Evolutionary conservation across 805 yeast species (phyloP).

Genomic region (Starmerella stigmatis): DNA sequence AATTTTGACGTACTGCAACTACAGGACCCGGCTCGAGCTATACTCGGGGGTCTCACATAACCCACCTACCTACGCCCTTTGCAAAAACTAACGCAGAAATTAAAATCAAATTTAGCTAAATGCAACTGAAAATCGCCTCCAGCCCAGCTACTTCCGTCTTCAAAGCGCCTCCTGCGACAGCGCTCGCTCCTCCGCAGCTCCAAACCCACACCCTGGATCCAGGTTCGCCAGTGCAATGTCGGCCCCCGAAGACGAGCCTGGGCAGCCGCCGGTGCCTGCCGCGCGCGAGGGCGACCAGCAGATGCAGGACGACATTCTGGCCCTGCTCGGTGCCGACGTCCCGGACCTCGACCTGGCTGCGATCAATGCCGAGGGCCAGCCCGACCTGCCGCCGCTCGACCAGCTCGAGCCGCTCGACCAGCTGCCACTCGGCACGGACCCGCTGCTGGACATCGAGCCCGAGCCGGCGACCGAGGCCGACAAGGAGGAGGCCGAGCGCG

Average conservation of each 20-base stretch:
- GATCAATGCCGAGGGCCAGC: not conserved
- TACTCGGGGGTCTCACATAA: no score
- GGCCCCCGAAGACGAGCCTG: constrained; percentile 3
- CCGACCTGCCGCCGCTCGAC: constrained; percentile 6
- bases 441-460: constrained; percentile 1
- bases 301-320: constrained; percentile 2
- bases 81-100: no score
- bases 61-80: no score
- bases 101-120: no score
- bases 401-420: constrained; percentile 4
- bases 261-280: not conserved
- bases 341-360: not conserved
- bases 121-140: no score
- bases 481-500: constrained; percentile 28
- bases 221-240: not conserved
- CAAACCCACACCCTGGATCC: constrained; percentile 1
- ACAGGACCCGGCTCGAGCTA: no score
- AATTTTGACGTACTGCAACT: no score
- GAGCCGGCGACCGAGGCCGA: constrained; percentile 3
- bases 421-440: constrained; percentile 1
- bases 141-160: no score
- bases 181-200: no score
- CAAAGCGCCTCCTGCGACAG: no score
- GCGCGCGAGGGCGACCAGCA: not conserved
- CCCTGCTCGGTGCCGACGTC: constrained; percentile 2